Evolutionary conservation across 2,329 filamentous ascomycete species (phyloP), one percentile per base, ranked within the genome.

Genomic region (Myriosclerotinia duriaeana): DNA sequence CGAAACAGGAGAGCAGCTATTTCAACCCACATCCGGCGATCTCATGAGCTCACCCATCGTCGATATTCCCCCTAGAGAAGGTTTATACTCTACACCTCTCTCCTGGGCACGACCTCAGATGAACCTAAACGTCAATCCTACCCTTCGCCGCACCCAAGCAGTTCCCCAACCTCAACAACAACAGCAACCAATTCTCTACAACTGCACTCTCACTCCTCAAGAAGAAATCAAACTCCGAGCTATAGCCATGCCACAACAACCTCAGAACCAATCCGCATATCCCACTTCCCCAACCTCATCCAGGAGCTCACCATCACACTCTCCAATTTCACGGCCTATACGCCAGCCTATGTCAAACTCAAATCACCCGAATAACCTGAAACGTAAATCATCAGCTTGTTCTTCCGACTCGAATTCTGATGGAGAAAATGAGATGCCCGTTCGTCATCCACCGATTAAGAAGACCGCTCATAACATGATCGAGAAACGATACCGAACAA

Each of bases 381-480:
- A 67, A 48, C 56, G 61, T 14, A 62, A 66, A 66, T 65, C 67
- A n/a, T 64, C 60, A 30, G 42, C 52, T 30, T 56, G 46, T 22
- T 58, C 69, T 8, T 74, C 69, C 20, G 66, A 71, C 14, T 72
- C 73, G 38, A 74, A 74, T 20, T 70, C 71, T 5, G 71, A 74
- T 2, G 69, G 68, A 11, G 71, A 85, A 36, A 84, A 87, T 56
- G 85, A 88, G n/a, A 80, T 84, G 53, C 82, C 72, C 83, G 44
- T 46, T 5, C 66, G 62, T 5, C 67, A 76, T 71, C 80, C 78
- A 53, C 83, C 83, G 0, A 78, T 82, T 22, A 93, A 92, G 80
- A 93, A 93, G 80, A 90, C 89, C 42, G 89, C 90, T 11, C 91
- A 94, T 79, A 93, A 93, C 78, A 90, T 93, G 78, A 92, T 93